A percentile compares a stretch with the other conserved stretches of the same genome.
phyloP scores from a whole-genome alignment of 805 yeast genomes.

The Metschnikowia cubensis region DNA sequence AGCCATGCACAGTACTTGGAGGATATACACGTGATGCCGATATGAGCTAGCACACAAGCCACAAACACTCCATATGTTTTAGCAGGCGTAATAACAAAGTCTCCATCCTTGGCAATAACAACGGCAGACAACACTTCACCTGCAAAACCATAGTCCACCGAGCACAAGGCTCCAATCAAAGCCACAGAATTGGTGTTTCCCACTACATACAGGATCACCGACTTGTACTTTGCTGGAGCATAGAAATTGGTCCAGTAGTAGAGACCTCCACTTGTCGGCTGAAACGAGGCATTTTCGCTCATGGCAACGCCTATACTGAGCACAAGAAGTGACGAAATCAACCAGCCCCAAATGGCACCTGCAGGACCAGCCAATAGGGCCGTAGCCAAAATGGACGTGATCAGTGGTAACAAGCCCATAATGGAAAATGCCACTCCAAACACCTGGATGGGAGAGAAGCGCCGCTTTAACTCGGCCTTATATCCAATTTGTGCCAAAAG shows the following conservation, averaged over 20 bases:
- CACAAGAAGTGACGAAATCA: slow-evolving; percentile 52
- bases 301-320: slow-evolving; percentile 56
- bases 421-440: slow-evolving; percentile 70
- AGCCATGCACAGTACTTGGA: slow-evolving; percentile 54
- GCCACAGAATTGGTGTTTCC: slow-evolving; percentile 70
- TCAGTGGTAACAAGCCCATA: slow-evolving; percentile 67
- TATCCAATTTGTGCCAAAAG: slow-evolving; percentile 59
- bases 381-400: slow-evolving; percentile 50
- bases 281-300: slow-evolving; percentile 63
- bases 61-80: slow-evolving; percentile 63
- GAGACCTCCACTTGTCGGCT: slow-evolving; percentile 74
- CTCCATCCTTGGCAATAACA: slow-evolving; percentile 49
- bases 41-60: slow-evolving; percentile 53
- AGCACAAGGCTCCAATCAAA: slow-evolving; percentile 60
- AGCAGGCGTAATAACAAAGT: slow-evolving; percentile 50
- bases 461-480: slow-evolving; percentile 62
- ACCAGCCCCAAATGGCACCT: slow-evolving; percentile 73
- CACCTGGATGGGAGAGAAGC: slow-evolving; percentile 57
- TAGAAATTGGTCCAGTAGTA: slow-evolving; percentile 65
- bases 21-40: slow-evolving; percentile 50
- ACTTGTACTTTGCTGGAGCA: slow-evolving; percentile 44
- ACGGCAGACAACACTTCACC: slow-evolving; percentile 57
- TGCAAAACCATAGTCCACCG: slow-evolving; percentile 68
- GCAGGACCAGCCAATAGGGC: slow-evolving; percentile 63
- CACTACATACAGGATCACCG: slow-evolving; percentile 36